Evolutionary conservation across 345 rosid genomes (phyloP), one percentile per base, ranked within the genome.

Genomic region (Crucihimalaya himalaica): DNA sequence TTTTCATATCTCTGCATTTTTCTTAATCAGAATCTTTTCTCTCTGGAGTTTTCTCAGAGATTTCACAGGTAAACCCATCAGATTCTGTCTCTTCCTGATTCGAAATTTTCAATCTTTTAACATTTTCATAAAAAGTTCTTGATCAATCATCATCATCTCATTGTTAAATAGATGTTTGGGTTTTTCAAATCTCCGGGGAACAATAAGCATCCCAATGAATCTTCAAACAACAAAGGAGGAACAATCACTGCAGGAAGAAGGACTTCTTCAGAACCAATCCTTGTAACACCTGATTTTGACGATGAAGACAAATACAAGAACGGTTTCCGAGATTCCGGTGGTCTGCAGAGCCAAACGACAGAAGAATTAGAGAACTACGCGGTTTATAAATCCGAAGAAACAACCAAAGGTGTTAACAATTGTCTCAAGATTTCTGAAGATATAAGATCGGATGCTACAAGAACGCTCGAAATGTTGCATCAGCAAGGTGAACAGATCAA

Each of bases 291-390:
- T 5, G 83, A 81, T 18, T 54, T 78, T 18, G 72, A 63, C 42
- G 74, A 69, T n/a, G 78, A 73, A 25, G 84, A 84, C 23, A 74
- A 77, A 61, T 89, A 84, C 83, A 86, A 80, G 71, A 84, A 81
- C 32, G 93, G 88, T 80, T 94, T 91, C 78, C 62, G 73, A 0
- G 85, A 86, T 60, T 78, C 86, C 0, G 99, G 96, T 37, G 98
- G 91, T 54, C 13, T 95, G 6, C 89, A 90, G 80, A 88, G 65
- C 83, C 92, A 92, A 65, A 86, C 88, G 6, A 83, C 82, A 28
- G 91, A 96, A 51, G 98, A 92, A 19, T 71, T 96, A 56, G 99
- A 96, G 87, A 80, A 85, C 3, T 96, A 92, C 28, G 97, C 97
- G 3, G 92, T 79, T 29, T 79, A 86, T 74, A 96, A 92, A 80